phyloP scores from a whole-genome alignment of 805 yeast genomes.

The Wickerhamiella musiphila region DNA sequence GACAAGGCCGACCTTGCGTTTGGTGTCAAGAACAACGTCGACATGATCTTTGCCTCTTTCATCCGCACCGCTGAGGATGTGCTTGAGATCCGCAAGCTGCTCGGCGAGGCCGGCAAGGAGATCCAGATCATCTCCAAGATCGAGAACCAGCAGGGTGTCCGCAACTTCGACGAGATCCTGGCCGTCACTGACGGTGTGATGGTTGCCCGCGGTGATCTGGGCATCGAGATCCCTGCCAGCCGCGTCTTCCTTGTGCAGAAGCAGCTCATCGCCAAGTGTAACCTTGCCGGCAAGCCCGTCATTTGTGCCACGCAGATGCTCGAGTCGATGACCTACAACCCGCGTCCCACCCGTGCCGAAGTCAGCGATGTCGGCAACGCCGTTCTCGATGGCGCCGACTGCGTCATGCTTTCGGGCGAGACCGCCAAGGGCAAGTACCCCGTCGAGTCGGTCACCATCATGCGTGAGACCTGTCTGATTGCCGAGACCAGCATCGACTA shows the following conservation, averaged over 20 bases:
- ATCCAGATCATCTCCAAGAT: conserved; percentile 94
- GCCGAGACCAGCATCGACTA: conserved; percentile 96
- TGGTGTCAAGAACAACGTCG: conserved; percentile 95
- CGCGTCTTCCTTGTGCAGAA: conserved; percentile 97
- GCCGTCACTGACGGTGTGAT: conserved; percentile 95
- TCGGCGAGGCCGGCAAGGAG: conserved; percentile 93
- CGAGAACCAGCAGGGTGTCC: conserved; percentile 99
- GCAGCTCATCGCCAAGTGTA: conserved; percentile 97
- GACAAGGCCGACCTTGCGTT: conserved; percentile 81
- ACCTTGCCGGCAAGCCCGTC: conserved; percentile 98
- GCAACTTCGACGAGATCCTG: conserved; percentile 95
- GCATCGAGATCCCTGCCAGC: conserved; percentile 98
- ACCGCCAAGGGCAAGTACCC: conserved; percentile 99
- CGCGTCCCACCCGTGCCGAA: conserved; percentile 99
- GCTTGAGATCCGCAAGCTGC: conserved; percentile 73
- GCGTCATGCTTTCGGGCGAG: conserved; percentile 99
- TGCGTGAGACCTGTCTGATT: conserved; percentile 92
- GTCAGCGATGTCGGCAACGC: conserved; percentile 99
- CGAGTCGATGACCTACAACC: conserved; percentile 98
- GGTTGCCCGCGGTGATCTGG: conserved; percentile 99
- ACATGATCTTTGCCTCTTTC: conserved; percentile 97
- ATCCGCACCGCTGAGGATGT: conserved; percentile 91
- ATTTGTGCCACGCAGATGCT: conserved; percentile 99
- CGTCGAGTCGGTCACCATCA: conserved; percentile 90
- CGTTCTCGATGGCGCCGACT: conserved; percentile 97